Conservation (phyloP, 192 early-diverging fungal species). For the Lunasporangiospora selenospora region DNA sequence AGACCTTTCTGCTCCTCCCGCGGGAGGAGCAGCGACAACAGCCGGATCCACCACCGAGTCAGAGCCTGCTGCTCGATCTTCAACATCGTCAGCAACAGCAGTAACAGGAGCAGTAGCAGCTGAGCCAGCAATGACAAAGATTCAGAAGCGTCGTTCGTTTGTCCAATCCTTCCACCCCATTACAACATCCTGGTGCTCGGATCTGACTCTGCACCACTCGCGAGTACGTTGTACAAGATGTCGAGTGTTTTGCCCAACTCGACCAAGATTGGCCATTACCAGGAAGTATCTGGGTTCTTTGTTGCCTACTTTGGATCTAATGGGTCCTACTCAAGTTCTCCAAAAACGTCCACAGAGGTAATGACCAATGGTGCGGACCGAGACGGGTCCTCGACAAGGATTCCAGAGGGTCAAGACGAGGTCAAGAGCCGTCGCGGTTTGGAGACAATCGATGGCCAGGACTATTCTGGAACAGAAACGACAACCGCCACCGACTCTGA, state of each 20-base stretch:
- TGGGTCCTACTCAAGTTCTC: constrained; percentile 27
- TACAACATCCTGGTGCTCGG: constrained; percentile 41
- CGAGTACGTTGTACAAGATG: constrained; percentile 46
- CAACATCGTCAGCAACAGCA: neutral
- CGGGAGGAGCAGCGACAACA: neutral
- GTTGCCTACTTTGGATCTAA: constrained; percentile 39
- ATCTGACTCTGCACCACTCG: constrained; percentile 36
- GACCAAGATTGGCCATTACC: constrained; percentile 42
- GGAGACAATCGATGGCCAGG: neutral
- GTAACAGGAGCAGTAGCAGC: neutral
- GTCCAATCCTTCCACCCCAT: constrained; percentile 37
- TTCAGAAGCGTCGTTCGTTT: constrained; percentile 31
- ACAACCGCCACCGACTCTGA: neutral
- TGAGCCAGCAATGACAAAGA: constrained; percentile 5
- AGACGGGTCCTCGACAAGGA: neutral
- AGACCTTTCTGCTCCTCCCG: neutral
- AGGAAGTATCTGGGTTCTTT: constrained; percentile 47
- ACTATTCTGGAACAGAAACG: neutral
- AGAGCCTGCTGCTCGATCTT: neutral
- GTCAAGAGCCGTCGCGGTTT: constrained; percentile 3
- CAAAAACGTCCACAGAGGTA: constrained; percentile 28
- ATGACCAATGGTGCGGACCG: constrained; percentile 1
- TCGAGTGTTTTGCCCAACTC: constrained; percentile 28
- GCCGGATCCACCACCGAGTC: no score
- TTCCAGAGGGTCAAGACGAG: neutral